A percentile compares a stretch with the other conserved stretches of the same genome.
Evolutionary conservation across 352 stramenopile genomes (phyloP).

Genomic region (Phytophthora europaea): DNA sequence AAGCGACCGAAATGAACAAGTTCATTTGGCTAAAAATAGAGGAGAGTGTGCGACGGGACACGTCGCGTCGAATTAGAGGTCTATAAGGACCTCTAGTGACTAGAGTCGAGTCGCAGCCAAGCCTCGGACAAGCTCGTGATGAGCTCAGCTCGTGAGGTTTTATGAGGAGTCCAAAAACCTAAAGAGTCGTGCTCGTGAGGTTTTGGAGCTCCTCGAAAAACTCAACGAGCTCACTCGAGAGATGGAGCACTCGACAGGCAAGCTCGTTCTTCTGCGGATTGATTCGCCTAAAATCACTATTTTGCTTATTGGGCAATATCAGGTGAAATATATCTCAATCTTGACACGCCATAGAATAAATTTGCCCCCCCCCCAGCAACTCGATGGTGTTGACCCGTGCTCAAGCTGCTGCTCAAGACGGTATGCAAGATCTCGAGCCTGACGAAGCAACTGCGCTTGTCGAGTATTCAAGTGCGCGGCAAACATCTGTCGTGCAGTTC

Average conservation of each 20-base stretch:
- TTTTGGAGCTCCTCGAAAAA: conserved; percentile 12
- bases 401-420: no score
- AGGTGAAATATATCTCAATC: background rate
- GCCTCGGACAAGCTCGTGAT: conserved; percentile 3
- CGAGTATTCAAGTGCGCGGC: no score
- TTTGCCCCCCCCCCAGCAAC: background rate
- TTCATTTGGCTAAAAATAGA: no score
- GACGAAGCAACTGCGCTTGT: no score
- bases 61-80: no score
- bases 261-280: background rate
- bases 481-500: no score
- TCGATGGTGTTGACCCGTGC: background rate
- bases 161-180: conserved; percentile 5
- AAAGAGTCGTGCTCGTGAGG: conserved; percentile 6
- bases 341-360: background rate
- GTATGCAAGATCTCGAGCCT: no score
- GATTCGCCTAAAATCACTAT: background rate
- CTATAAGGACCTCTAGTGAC: no score
- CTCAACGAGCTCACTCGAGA: background rate
- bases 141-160: conserved; percentile 3
- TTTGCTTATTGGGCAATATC: background rate
- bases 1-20: background rate
- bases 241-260: background rate
- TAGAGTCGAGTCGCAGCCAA: no score
- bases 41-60: no score